Base-by-base conservation (phyloP, 2,329 filamentous ascomycete species). In the Alternaria infectoria region DNA sequence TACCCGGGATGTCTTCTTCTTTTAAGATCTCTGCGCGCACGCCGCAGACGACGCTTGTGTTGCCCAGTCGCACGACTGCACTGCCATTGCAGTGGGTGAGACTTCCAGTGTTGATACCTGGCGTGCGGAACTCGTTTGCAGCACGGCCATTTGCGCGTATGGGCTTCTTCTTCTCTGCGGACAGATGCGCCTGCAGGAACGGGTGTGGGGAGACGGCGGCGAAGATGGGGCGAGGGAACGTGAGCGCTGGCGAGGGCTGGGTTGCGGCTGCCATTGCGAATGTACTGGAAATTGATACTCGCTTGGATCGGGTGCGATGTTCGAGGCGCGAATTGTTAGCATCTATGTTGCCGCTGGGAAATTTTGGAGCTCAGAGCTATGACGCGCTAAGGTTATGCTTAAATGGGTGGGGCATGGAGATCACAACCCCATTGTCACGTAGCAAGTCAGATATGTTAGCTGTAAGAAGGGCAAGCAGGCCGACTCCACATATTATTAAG, bases 1-100 rank as follows among this genome's bases (percentile, higher is more conserved):
- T 91, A 71, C 88, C 89, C 51, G 90, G 90, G 62, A 96, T 92
- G 76, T 93, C 89, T 54, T 87, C 86, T 3, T 91, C 90, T 51
- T 90, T 85, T 25, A 99, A 84, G 7, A 97, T 90, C 81, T 99
- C 96, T 56, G 87, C 94, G 47, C 95, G 89, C 19, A 99, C 89
- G 61, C 95, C 96, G 77, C 94, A 97, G 40, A 99, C 94, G n/a
- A 94, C 93, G 1, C 93, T 93, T 1, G 95, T 98, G 79, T 96
- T 93, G 50, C 96, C 96, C 55, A 92, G 85, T 36, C 96, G 89
- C 54, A 98, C 91, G 0, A 98, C 90, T 1, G 95, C 91, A 73
- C 93, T 96, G 55, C 96, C 96, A 77, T 97, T 90, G 59, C 93
- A 91, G 79, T 99, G 93, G 1, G 93, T 92, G 54, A 99, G 84